A percentile compares a stretch with the other conserved stretches of the same genome.
Evolutionary conservation across 2,329 filamentous ascomycete genomes (phyloP).

Genomic region (Hymenoscyphus repandus): DNA sequence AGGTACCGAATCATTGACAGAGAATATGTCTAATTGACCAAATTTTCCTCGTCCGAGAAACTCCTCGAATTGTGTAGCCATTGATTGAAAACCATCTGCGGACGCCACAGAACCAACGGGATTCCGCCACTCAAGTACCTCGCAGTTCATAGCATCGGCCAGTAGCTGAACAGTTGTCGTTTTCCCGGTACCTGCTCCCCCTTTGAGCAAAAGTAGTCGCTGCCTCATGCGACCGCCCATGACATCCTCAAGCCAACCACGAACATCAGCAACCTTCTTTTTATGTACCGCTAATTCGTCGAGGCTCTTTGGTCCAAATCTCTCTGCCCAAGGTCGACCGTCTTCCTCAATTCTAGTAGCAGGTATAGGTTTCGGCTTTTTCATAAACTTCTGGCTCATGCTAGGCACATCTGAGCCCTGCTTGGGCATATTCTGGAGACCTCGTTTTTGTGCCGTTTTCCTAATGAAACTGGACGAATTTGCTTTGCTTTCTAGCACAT

Average conservation of each 20-base stretch:
- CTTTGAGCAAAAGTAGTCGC: slow-evolving; percentile 78
- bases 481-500: slow-evolving; percentile 46
- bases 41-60: slow-evolving; percentile 82
- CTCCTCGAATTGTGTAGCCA: slow-evolving; percentile 81
- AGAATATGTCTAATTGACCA: slow-evolving; percentile 55
- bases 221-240: slow-evolving; percentile 60
- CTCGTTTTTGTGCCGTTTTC: slow-evolving; percentile 49
- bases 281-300: slow-evolving; percentile 92
- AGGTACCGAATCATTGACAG: slow-evolving; percentile 22
- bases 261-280: slow-evolving; percentile 84
- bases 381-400: slow-evolving; percentile 46
- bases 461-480: slow-evolving; percentile 51
- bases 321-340: slow-evolving; percentile 78
- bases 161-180: slow-evolving; percentile 80
- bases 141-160: slow-evolving; percentile 68
- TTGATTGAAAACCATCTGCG: slow-evolving; percentile 60
- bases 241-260: slow-evolving; percentile 73
- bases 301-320: slow-evolving; percentile 68
- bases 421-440: slow-evolving; percentile 28
- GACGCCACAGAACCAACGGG: slow-evolving; percentile 57
- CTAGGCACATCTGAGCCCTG: slow-evolving; percentile 21
- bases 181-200: slow-evolving; percentile 86
- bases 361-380: slow-evolving; percentile 32
- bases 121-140: slow-evolving; percentile 88
- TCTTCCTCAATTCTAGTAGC: slow-evolving; percentile 43